phyloP scores from a whole-genome alignment of 2,329 filamentous ascomycete species.

The Sphaerulina musiva region DNA sequence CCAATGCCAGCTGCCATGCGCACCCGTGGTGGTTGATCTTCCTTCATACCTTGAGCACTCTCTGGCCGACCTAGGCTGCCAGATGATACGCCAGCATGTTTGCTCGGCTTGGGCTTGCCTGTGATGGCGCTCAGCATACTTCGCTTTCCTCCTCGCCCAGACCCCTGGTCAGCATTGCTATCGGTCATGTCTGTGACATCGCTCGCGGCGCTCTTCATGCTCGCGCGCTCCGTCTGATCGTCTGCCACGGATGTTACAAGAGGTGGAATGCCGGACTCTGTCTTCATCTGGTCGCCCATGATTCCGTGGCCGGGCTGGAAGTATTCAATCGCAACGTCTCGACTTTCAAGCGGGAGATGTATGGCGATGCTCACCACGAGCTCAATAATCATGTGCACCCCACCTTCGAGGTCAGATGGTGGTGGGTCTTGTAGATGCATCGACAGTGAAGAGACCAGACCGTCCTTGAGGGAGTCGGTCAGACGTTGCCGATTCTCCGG shows the following conservation, averaged over 20 bases:
- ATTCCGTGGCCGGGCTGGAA: constrained; percentile 70
- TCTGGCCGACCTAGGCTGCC: constrained; percentile 37
- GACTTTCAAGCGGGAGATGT: constrained; percentile 82
- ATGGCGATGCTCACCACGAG: constrained; percentile 77
- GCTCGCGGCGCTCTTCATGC: constrained; percentile 33
- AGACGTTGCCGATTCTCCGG: constrained; percentile 58
- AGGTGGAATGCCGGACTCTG: constrained; percentile 55
- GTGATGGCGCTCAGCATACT: constrained; percentile 43
- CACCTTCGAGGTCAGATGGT: constrained; percentile 75
- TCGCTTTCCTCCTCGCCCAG: constrained; percentile 26
- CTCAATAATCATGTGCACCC: constrained; percentile 87
- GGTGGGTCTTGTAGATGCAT: constrained; percentile 70
- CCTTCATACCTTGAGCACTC: constrained; percentile 38
- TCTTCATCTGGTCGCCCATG: constrained; percentile 71
- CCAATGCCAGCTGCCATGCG: constrained; percentile 44
- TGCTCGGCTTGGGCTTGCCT: constrained; percentile 36
- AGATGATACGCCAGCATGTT: constrained; percentile 34
- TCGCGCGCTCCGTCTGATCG: constrained; percentile 39
- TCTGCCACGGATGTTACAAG: constrained; percentile 40
- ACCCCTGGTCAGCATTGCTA: constrained; percentile 19
- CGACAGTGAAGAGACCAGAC: constrained; percentile 63
- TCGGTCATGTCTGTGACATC: constrained; percentile 31
- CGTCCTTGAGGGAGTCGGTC: constrained; percentile 54
- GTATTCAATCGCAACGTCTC: constrained; percentile 83
- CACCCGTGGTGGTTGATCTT: constrained; percentile 39